These are phyloP conservation scores for Halteria grandinella DNA, from an alignment of 73 alveolate species.

Conservation along the genomic window DNA sequence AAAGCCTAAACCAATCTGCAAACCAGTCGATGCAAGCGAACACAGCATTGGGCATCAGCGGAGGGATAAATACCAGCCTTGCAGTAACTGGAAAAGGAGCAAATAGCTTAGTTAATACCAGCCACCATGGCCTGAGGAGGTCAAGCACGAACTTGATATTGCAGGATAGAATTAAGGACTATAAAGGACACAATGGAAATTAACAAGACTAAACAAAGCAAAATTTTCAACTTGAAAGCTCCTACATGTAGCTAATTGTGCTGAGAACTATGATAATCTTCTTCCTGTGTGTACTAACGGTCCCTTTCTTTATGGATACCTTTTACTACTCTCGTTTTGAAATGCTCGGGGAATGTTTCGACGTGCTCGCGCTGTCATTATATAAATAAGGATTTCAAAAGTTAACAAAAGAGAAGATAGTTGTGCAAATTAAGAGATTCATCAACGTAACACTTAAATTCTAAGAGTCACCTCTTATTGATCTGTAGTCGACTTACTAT, in stretches of 20 bases:
- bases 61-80: too few relatives aligned
- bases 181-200: constrained; percentile 2
- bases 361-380: neutral
- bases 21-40: neutral
- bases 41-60: too few relatives aligned
- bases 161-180: constrained; percentile 29
- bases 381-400: neutral
- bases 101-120: neutral
- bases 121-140: neutral
- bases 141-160: neutral
- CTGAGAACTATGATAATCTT: constrained; percentile 35
- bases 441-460: constrained; percentile 4
- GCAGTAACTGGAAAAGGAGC: too few relatives aligned
- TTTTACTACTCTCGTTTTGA: constrained; percentile 30
- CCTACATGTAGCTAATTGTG: constrained; percentile 12
- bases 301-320: constrained; percentile 37
- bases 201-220: neutral
- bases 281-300: constrained; percentile 20
- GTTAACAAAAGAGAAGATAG: neutral
- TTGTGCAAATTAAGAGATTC: constrained; percentile 1
- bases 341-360: neutral
- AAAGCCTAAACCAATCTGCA: neutral
- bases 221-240: neutral
- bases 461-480: constrained; percentile 10
- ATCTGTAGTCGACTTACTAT: constrained; percentile 12